These are phyloP conservation scores for Penicillium ucsense DNA, from an alignment of 495 filamentous ascomycete species.

Conservation along the genomic window DNA sequence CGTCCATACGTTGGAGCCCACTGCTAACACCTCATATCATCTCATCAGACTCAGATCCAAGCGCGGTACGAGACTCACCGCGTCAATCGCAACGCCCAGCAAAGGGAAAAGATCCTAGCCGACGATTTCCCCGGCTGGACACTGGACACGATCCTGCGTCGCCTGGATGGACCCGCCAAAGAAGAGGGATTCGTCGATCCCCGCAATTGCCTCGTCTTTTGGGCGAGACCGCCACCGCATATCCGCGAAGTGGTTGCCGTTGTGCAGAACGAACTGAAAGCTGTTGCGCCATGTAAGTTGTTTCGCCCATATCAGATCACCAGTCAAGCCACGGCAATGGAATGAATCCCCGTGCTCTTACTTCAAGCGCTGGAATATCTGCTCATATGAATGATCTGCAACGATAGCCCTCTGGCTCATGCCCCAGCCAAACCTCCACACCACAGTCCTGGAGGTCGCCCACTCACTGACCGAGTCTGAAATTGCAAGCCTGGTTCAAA, in stretches of 20 bases:
- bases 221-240: slow-evolving; percentile 65
- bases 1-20: background rate
- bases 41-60: slow-evolving; percentile 50
- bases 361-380: too few species aligned
- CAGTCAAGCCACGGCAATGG: background rate
- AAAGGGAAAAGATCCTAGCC: slow-evolving; percentile 56
- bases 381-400: too few species aligned
- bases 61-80: slow-evolving; percentile 60
- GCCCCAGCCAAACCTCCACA: slow-evolving; percentile 61
- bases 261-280: slow-evolving; percentile 52
- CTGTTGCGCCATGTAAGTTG: slow-evolving; percentile 53
- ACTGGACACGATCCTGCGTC: slow-evolving; percentile 60
- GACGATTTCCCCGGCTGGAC: slow-evolving; percentile 55
- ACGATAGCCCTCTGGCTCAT: slow-evolving; percentile 69
- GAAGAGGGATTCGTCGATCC: slow-evolving; percentile 60
- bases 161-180: slow-evolving; percentile 49
- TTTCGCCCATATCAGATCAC: background rate
- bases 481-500: slow-evolving; percentile 12
- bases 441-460: slow-evolving; percentile 44
- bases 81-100: slow-evolving; percentile 57
- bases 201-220: slow-evolving; percentile 73
- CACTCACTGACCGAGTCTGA: slow-evolving; percentile 10
- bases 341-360: background rate
- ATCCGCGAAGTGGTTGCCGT: slow-evolving; percentile 51
- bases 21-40: background rate